Evolutionary conservation across 495 filamentous ascomycete species (phyloP), one percentile per base, ranked within the genome.

Genomic region (Copromyces sp.): DNA sequence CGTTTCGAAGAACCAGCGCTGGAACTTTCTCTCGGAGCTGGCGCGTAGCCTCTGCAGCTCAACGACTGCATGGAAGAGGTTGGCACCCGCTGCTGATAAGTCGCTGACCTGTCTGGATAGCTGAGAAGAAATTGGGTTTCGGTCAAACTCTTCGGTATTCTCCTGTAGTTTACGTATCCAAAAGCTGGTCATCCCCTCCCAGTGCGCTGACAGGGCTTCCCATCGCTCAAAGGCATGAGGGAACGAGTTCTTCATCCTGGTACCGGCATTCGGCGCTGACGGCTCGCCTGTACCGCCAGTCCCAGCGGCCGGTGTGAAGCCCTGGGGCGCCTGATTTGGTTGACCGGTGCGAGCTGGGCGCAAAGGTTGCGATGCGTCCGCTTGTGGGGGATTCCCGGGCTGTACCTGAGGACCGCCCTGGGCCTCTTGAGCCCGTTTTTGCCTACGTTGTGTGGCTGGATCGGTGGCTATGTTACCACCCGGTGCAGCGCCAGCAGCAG

Each of bases 1-100:
- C 3, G 93, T 97, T 76, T 99, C 95, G 78, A 97, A 96, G 82
- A 98, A 98, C 95, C 95, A 99, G 47, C 96, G 90, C 81, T 98
- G 96, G 79, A 99, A 99, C 78, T 98, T 98, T 42, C 96, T 88
- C 80, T 98, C 96, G 2, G 94, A 97, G 29, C 93, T 96, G 24
- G 96, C 95, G 29, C 95, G 93, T 16, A 99, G 86, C n/a, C 95
- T 90, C 77, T 99, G 95, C 40, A 99, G 84, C 79, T 99, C 95
- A 16, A 99, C 95, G 2, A 99, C 94, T 7, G 96, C 95, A 79
- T 98, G 95, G 80, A 99, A 99, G 8, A 99, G 87, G 77, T 98
- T 99, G 29, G 95, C 96, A 35, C 95, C 95, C 5, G 95, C 95
- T 17, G 95, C 96, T 37, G 95, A 97, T 12, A 99, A 86, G 78